Evolutionary conservation across 2,329 filamentous ascomycete species (phyloP).

Genomic region (Ceratocystis destructans): DNA sequence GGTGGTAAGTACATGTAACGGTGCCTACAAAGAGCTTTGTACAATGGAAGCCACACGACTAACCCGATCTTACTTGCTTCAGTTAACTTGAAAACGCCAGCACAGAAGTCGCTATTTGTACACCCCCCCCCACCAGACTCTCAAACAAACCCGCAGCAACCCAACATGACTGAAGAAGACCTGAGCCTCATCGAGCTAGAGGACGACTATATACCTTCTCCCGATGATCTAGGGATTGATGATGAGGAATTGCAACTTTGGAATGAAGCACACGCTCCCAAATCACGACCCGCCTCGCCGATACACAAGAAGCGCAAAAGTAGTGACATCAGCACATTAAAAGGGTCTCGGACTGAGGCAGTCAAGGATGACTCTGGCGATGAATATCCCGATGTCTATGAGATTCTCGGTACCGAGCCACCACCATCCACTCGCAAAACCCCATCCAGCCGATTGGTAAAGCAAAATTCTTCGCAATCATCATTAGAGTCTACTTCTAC

Average conservation of each 20-base stretch:
- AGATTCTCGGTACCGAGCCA: conserved; percentile 32
- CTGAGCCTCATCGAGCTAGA: conserved; percentile 29
- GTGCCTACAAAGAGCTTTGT: not conserved
- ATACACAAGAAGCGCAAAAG: conserved; percentile 41
- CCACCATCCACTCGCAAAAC: conserved; percentile 27
- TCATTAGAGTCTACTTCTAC: conserved; percentile 5
- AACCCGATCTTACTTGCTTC: not conserved
- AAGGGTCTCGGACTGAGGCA: not conserved
- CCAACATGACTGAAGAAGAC: not conserved
- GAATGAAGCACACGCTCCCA: conserved; percentile 31
- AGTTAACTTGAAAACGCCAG: not conserved
- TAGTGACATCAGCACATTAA: conserved; percentile 29
- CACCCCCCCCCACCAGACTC: not conserved
- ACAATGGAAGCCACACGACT: not conserved
- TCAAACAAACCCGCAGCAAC: not conserved
- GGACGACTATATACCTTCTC: conserved; percentile 26
- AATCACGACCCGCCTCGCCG: conserved; percentile 28
- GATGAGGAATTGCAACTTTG: conserved; percentile 30
- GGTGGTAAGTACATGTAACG: conserved; percentile 8
- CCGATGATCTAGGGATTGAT: conserved; percentile 27
- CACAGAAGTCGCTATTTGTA: not conserved
- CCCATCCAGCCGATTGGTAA: not conserved
- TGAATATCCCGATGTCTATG: conserved; percentile 42
- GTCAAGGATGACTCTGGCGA: conserved; percentile 28
- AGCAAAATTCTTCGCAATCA: conserved; percentile 5